Base-by-base conservation (phyloP, 495 filamentous ascomycete species). In the Monascus purpureus region DNA sequence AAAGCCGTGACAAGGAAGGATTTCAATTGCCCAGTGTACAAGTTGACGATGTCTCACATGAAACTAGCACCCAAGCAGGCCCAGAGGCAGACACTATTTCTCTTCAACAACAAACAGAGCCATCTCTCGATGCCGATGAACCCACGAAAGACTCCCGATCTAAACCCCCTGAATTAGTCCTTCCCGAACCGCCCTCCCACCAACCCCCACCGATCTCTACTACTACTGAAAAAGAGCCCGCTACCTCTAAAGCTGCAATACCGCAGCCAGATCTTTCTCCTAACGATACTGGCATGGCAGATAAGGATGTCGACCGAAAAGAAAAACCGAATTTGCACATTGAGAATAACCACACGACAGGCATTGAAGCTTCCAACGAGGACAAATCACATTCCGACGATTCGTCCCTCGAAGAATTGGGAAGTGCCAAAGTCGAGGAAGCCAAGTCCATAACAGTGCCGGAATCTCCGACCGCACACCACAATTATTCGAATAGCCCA, bases 331-430 rank as follows among this genome's bases (percentile, higher is more conserved):
- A 53, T n/a, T n/a, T n/a, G n/a, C n/a, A n/a, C n/a, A n/a, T 22
- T 22, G 20, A 5, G 20, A 22, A 9, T 22, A 9, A 22, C 5
- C 20, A 22, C 20, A 22, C 20, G 9, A 22, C 20, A 9, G 20
- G 9, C 9, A 9, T 9, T 9, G 5, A 22, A 22, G 64, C 66
- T 39, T 73, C 75, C 2, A 68, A 77, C 39, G 70, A 74, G 42
- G 71, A 68, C 28, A 64, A 75, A 42, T 70, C 77, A 35, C 68
- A 72, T 18, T 87, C 82, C 5, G 82, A 92, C 50, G 84, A 93
- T 52, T 82, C 77, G 19, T 77, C 93, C 42, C 80, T 93, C 74
- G 80, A 90, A 36, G 84, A 94, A 61, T 61, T 93, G 31, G 80
- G 80, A 40, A 80, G 72, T 22, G 85, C 84, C 19, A 83, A 75